Evolutionary conservation across 169 alveolate species (phyloP).

Genomic region (Plasmodium vivax): DNA sequence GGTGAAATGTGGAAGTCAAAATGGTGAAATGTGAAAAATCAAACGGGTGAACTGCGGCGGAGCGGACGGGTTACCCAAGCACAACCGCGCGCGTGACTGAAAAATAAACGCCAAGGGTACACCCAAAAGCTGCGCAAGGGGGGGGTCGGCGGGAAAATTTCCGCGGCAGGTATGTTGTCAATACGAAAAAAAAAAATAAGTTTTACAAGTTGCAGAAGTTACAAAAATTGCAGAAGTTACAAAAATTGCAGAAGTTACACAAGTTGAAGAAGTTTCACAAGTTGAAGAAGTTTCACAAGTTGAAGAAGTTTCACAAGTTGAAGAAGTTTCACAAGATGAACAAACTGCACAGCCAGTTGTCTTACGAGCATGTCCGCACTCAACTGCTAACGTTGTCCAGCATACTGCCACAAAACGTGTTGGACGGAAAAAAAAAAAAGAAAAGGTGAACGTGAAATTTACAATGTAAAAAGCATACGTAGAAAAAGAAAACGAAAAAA

Average conservation of each 20-base stretch:
- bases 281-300: too few relatives aligned
- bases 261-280: too few relatives aligned
- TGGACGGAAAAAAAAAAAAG: not conserved
- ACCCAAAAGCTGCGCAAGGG: not conserved
- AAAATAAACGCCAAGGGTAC: not conserved
- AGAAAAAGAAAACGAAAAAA: not conserved
- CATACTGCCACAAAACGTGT: not conserved
- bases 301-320: too few relatives aligned
- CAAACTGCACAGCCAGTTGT: not conserved
- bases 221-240: too few relatives aligned
- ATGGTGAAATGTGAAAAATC: not conserved
- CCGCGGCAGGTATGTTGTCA: not conserved
- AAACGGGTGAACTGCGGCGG: not conserved
- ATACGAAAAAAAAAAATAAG: not conserved
- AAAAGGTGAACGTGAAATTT: not conserved
- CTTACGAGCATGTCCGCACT: not conserved
- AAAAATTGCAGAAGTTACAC: too few relatives aligned
- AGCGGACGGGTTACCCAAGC: not conserved
- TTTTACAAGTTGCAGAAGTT: too few relatives aligned
- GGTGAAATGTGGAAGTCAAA: not conserved
- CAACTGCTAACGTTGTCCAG: not conserved
- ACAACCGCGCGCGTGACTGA: not conserved
- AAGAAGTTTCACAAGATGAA: not conserved
- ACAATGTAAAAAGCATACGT: not conserved
- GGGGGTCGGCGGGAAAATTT: not conserved